Evolutionary conservation across 2,329 filamentous ascomycete genomes (phyloP), one percentile per base, ranked within the genome.

Genomic region (Microdochium nivale): DNA sequence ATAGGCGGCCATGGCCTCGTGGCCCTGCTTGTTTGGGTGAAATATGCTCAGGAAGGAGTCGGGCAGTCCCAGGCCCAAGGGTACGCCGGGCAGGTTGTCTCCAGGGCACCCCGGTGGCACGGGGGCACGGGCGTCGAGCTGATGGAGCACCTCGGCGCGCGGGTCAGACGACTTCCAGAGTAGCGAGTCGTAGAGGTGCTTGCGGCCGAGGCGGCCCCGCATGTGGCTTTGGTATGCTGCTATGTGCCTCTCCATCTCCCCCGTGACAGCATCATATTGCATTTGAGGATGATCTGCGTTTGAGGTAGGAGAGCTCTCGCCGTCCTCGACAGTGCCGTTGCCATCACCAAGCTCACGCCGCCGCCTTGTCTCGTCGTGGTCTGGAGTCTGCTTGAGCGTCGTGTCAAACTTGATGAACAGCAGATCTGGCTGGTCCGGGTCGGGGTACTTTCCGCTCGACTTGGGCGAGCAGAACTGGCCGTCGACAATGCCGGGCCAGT

Each of bases 381-480:
- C 30, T 33, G 30, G 40, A 48, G 46, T 48, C 30, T 51, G 37
- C 11, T 50, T 24, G 33, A 49, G 47, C 35, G 9, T 49, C 19
- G 56, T 64, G 53, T 61, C 54, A 23, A 51, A 55, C 55, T 68
- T 67, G 59, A 69, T 58, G 53, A 69, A 70, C 14, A 62, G 60
- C 53, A 68, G 49, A 21, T 67, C 56, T 1, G 57, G 56, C 51
- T 67, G 62, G 2, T 58, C 51, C 2, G 54, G 49, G 51, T 69
- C 66, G 8, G 65, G 65, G 49, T 63, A 65, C 32, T 49, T 25
- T 21, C 60, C 62, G 23, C 37, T 49, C 11, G 49, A 46, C 14
- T 48, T 48, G 5, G 62, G 58, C 49, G 55, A 44, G 54, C 67
- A 70, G 53, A 65, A 60, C 51, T 67, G 62, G 16, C 66, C 66